These are phyloP conservation scores for Monilinia fructigena DNA, from an alignment of 2,329 filamentous ascomycete species.

Conservation along the genomic window DNA sequence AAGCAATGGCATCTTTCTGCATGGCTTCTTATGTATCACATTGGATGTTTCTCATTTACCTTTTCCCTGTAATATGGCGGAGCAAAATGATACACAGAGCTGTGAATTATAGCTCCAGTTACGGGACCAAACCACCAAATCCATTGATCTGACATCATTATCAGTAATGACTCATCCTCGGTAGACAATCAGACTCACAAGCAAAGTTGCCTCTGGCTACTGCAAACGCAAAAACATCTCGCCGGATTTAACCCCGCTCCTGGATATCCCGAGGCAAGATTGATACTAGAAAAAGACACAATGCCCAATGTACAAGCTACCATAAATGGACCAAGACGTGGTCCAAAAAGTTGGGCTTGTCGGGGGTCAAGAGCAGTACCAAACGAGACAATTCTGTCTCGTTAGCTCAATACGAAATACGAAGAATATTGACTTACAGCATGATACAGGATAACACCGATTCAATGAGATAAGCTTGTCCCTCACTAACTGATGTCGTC, in stretches of 20 bases:
- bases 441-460: constrained; percentile 49
- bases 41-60: not conserved
- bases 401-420: not conserved
- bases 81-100: constrained; percentile 37
- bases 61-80: constrained; percentile 37
- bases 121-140: constrained; percentile 43
- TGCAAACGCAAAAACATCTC: constrained; percentile 47
- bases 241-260: constrained; percentile 45
- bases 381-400: constrained; percentile 47
- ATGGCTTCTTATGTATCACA: not conserved
- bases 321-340: constrained; percentile 49
- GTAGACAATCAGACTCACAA: constrained; percentile 13
- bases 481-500: constrained; percentile 35
- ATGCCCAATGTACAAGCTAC: constrained; percentile 46
- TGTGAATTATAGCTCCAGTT: constrained; percentile 37
- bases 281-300: constrained; percentile 43
- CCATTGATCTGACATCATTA: constrained; percentile 40
- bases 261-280: constrained; percentile 42
- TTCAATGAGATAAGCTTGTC: constrained; percentile 51
- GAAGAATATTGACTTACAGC: constrained; percentile 37
- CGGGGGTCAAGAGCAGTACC: constrained; percentile 54
- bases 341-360: constrained; percentile 50
- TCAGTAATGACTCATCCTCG: not conserved
- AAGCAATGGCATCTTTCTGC: not conserved
- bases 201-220: constrained; percentile 40